A percentile compares a stretch with the other conserved stretches of the same genome.
These are phyloP conservation scores for Eutypa lata DNA, from an alignment of 2,329 filamentous ascomycete species.

Conservation along the genomic window DNA sequence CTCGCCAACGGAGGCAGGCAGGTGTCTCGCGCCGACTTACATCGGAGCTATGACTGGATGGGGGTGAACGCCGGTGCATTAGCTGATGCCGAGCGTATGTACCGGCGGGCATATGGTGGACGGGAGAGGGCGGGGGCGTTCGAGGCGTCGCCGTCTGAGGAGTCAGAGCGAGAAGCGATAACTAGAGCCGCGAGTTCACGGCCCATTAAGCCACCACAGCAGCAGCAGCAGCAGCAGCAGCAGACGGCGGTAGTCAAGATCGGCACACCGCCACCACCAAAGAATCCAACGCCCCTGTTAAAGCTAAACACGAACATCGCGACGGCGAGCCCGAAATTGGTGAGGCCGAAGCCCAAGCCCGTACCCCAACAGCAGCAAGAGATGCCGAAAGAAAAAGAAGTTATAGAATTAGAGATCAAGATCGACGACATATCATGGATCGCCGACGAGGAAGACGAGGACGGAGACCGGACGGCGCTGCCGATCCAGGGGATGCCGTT, in stretches of 20 bases:
- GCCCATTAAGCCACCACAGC: no score
- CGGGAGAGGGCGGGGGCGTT: slow-evolving; percentile 43
- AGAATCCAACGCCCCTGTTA: slow-evolving; percentile 18
- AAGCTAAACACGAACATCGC: slow-evolving; percentile 24
- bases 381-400: no score
- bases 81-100: slow-evolving; percentile 53
- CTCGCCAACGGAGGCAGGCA: slow-evolving; percentile 49
- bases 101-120: slow-evolving; percentile 55
- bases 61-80: slow-evolving; percentile 48
- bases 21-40: slow-evolving; percentile 49
- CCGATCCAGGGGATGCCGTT: slow-evolving; percentile 23
- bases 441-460: slow-evolving; percentile 31
- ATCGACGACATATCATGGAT: slow-evolving; percentile 21
- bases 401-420: slow-evolving; percentile 7
- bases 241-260: slow-evolving; percentile 5
- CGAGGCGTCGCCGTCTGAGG: slow-evolving; percentile 28
- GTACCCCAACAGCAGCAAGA: slow-evolving; percentile 1
- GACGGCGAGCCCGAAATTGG: slow-evolving; percentile 11
- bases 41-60: slow-evolving; percentile 57
- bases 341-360: slow-evolving; percentile 18
- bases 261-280: slow-evolving; percentile 12
- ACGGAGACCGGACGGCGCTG: slow-evolving; percentile 27
- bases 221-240: background rate
- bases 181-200: background rate
- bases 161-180: slow-evolving; percentile 20